These are phyloP conservation scores for Ilex aquifolium DNA, from an alignment of 257 asterid genomes.

Conservation along the genomic window DNA sequence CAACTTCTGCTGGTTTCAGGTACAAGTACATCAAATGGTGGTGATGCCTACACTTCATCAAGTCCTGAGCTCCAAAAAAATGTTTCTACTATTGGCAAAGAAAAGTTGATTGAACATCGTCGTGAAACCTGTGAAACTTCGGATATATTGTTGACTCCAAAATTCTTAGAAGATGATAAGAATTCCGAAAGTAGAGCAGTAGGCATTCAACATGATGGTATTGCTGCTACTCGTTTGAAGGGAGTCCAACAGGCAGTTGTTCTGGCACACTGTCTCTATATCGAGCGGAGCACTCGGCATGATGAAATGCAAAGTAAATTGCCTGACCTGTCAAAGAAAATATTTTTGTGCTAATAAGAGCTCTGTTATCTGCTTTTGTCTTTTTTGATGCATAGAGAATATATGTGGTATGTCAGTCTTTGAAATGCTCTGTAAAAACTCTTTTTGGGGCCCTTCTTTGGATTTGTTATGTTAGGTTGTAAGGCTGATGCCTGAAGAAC, in stretches of 20 bases:
- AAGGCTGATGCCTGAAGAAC: no score
- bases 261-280: constrained; percentile 63
- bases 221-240: constrained; percentile 44
- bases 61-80: neutral
- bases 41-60: constrained; percentile 8
- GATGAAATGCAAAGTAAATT: constrained; percentile 78
- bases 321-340: constrained; percentile 2
- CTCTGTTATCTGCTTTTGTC: constrained; percentile 9
- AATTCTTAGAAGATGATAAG: constrained; percentile 41
- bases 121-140: constrained; percentile 62
- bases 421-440: no score
- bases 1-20: constrained; percentile 62
- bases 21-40: constrained; percentile 15
- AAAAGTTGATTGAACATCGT: constrained; percentile 31
- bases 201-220: constrained; percentile 27
- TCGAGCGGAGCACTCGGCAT: constrained; percentile 61
- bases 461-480: no score
- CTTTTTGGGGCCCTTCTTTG: no score
- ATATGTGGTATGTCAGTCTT: no score
- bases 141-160: constrained; percentile 77
- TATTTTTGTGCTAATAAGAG: neutral
- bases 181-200: constrained; percentile 28
- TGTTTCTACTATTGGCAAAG: constrained; percentile 7
- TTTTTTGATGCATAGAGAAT: neutral
- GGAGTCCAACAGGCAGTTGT: constrained; percentile 75